Evolutionary conservation across 768 basidiomycete species (phyloP).

Genomic region (Amanita inopinata): DNA sequence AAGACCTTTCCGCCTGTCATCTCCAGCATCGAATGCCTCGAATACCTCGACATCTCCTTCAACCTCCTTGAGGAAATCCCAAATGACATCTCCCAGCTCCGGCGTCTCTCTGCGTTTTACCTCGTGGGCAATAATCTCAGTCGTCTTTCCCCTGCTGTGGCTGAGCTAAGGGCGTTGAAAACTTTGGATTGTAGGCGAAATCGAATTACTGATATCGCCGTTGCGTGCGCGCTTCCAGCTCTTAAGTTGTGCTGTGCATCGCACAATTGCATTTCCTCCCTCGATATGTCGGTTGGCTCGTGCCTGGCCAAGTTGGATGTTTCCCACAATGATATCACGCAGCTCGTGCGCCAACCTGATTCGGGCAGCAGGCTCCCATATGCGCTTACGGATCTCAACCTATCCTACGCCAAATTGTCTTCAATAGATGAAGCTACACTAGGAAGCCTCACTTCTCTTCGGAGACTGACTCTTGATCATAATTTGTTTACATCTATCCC

Average conservation of each 20-base stretch:
- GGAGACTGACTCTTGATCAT: constrained; percentile 67
- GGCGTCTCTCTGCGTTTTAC: constrained; percentile 57
- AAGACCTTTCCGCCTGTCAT: constrained; percentile 64
- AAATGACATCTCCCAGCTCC: constrained; percentile 63
- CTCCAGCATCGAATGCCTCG: constrained; percentile 58
- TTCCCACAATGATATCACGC: constrained; percentile 85
- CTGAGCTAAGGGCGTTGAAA: constrained; percentile 46
- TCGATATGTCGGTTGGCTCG: constrained; percentile 71
- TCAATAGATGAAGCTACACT: constrained; percentile 69
- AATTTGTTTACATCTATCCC: constrained; percentile 83
- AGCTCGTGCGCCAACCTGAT: constrained; percentile 50
- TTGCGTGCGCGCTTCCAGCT: constrained; percentile 58
- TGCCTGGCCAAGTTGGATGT: constrained; percentile 58
- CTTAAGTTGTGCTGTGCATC: constrained; percentile 67
- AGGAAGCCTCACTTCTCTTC: constrained; percentile 62
- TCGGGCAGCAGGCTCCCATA: constrained; percentile 22
- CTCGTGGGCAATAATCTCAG: constrained; percentile 83
- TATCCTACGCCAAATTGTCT: constrained; percentile 84
- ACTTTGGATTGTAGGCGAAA: constrained; percentile 84
- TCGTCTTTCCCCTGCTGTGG: constrained; percentile 55
- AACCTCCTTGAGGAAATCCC: constrained; percentile 82
- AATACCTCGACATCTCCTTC: constrained; percentile 90
- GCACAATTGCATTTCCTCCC: constrained; percentile 71
- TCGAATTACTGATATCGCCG: constrained; percentile 62
- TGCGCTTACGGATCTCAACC: constrained; percentile 64